Evolutionary conservation across 345 rosid species (phyloP).

Genomic region (Limnanthes douglasii): DNA sequence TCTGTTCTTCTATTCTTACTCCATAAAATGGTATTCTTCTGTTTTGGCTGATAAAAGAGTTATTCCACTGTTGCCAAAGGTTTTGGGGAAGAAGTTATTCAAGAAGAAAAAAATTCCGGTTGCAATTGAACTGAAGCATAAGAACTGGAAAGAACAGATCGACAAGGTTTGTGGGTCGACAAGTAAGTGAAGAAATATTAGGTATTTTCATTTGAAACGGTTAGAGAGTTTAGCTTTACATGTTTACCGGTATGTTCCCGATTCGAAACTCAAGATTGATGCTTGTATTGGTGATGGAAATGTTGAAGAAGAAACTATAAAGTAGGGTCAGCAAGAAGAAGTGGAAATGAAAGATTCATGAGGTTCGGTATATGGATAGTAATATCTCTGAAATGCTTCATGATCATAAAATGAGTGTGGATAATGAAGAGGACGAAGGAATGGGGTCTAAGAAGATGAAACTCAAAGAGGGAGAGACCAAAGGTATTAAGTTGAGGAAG

Average conservation of each 20-base stretch:
- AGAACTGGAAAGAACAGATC: slow-evolving; percentile 74
- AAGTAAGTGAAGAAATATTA: slow-evolving; percentile 44
- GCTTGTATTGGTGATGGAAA: slow-evolving; percentile 9
- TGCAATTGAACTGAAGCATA: slow-evolving; percentile 46
- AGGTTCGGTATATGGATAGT: slow-evolving; percentile 66
- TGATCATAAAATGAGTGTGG: slow-evolving; percentile 19
- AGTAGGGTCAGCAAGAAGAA: slow-evolving; percentile 15
- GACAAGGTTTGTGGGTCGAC: slow-evolving; percentile 52
- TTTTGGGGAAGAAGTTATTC: slow-evolving; percentile 64
- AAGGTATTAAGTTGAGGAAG: too few relatives aligned
- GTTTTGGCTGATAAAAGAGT: slow-evolving; percentile 15
- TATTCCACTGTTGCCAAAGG: slow-evolving; percentile 41
- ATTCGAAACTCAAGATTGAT: slow-evolving; percentile 48
- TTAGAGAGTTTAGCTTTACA: slow-evolving; percentile 63
- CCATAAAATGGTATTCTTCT: too few relatives aligned
- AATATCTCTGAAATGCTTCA: slow-evolving; percentile 17
- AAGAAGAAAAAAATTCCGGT: slow-evolving; percentile 54
- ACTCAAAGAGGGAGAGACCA: too few relatives aligned
- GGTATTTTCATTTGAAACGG: slow-evolving; percentile 63
- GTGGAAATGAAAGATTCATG: slow-evolving; percentile 64
- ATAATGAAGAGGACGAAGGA: slow-evolving; percentile 10
- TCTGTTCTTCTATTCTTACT: too few relatives aligned
- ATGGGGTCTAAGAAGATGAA: too few relatives aligned
- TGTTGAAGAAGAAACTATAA: slow-evolving; percentile 8
- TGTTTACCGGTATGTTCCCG: slow-evolving; percentile 50